Base-by-base conservation (phyloP, 2,329 filamentous ascomycete genomes). In the Allantophomopsis lycopodina region DNA sequence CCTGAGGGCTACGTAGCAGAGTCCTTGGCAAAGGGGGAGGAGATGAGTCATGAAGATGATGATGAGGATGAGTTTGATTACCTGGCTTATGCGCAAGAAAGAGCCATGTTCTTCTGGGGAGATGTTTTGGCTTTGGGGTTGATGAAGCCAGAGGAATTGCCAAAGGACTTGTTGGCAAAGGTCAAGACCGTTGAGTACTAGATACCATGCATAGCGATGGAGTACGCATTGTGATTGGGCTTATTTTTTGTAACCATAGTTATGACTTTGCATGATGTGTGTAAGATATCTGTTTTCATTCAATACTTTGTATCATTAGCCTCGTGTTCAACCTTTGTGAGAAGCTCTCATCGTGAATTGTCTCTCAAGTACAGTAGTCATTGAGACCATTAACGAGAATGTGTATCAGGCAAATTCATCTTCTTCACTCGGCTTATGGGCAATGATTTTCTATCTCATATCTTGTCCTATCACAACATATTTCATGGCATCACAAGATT, bases 91-190 rank as follows among this genome's bases (percentile, higher is more conserved):
- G 79, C 91, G 7, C 85, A 94, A 60, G 84, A 95, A 48, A 71
- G 91, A 12, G 88, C 86, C 0, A 68, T 91, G 63, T 91, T 95
- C 60, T 91, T 98, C 62, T 93, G 89, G 83, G 88, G 87, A 1
- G 91, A 98, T 62, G 78, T 86, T 39, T 64, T 96, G 41, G 64
- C 70, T 40, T 60, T 94, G 59, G 87, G 87, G 0, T 61, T 98
- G 32, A 68, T 91, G 32, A 76, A 71, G 55, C 59, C 68, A 44
- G 80, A 88, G 48, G 86, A 95, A 17, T 61, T 98, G 47, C 86
- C 87, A 0, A 68, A 72, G 47, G 66, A 67, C n/a, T 53, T 94
- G 52, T 63, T 69, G 48, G 56, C 61, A 38, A 71, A 68, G 54
- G 55, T 93, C 44, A 93, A 89, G 66, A 61, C 72, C 45, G 71